Percentiles rank a stretch among this genome's conserved stretches.
phyloP scores from a whole-genome alignment of 331 rosid species.

The Erythrophleum ivorense region DNA sequence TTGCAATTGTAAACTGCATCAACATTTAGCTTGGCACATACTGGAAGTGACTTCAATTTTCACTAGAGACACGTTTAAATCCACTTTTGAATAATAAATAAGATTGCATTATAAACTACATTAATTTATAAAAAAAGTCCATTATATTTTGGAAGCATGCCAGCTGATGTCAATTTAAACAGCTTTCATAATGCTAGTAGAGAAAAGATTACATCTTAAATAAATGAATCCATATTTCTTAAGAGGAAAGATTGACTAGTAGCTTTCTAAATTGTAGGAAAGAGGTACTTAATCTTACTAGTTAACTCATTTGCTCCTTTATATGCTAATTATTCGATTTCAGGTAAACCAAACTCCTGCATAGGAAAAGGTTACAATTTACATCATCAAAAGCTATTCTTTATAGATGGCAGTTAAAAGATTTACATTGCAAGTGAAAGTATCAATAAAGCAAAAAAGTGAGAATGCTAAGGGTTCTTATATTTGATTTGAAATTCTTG shows the following conservation, averaged over 20 bases:
- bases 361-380: not conserved
- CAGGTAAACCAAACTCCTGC: slow-evolving; percentile 43
- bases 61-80: slow-evolving; percentile 30
- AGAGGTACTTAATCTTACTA: slow-evolving; percentile 27
- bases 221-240: slow-evolving; percentile 14
- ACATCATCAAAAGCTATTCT: slow-evolving; percentile 25
- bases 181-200: not conserved
- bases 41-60: slow-evolving; percentile 48
- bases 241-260: slow-evolving; percentile 20
- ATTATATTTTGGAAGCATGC: not conserved
- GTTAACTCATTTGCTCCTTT: slow-evolving; percentile 29
- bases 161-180: slow-evolving; percentile 18
- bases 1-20: slow-evolving; percentile 9
- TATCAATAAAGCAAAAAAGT: not conserved
- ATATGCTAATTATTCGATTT: slow-evolving; percentile 43
- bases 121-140: slow-evolving; percentile 8
- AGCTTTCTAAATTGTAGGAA: not conserved
- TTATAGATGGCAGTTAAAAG: not conserved
- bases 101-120: not conserved
- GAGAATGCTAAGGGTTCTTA: not conserved
- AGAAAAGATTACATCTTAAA: not conserved
- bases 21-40: slow-evolving; percentile 37
- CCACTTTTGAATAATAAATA: slow-evolving; percentile 36
- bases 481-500: not conserved
- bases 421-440: slow-evolving; percentile 13